phyloP scores from a whole-genome alignment of 1,139 yeast genomes.

The Taphrina deformans region DNA sequence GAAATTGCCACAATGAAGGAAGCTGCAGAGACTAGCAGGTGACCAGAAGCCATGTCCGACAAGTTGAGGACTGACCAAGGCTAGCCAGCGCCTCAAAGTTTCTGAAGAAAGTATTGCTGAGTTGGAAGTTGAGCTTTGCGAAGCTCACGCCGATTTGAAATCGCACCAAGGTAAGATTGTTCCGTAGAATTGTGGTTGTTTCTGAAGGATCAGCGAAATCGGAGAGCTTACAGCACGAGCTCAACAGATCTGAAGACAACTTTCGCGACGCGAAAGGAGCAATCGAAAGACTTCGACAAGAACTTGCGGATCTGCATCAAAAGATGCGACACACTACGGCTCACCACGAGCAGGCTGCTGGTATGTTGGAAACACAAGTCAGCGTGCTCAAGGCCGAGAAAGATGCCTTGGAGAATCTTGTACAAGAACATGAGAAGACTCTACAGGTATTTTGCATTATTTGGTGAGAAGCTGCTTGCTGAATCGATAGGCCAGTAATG shows the following conservation, averaged over 20 bases:
- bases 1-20: not conserved
- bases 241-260: not conserved
- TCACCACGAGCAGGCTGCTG: not conserved
- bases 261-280: not conserved
- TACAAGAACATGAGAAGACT: not conserved
- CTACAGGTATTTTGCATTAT: not conserved
- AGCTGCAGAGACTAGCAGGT: not conserved
- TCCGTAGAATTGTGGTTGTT: not conserved
- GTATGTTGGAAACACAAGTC: slow-evolving; percentile 1
- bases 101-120: not conserved
- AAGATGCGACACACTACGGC: not conserved
- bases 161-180: not conserved
- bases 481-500: not conserved
- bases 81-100: not conserved
- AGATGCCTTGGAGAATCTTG: not conserved
- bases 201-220: not conserved
- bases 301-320: not conserved
- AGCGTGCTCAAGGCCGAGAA: slow-evolving; percentile 5
- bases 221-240: not conserved
- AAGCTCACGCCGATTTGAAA: not conserved
- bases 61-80: too few species aligned
- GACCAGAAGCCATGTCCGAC: too few species aligned
- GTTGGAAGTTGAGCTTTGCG: not conserved
- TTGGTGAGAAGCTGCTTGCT: not conserved
- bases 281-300: not conserved